Base-by-base conservation (phyloP, 306 rosid species). In the Inga laurina region DNA sequence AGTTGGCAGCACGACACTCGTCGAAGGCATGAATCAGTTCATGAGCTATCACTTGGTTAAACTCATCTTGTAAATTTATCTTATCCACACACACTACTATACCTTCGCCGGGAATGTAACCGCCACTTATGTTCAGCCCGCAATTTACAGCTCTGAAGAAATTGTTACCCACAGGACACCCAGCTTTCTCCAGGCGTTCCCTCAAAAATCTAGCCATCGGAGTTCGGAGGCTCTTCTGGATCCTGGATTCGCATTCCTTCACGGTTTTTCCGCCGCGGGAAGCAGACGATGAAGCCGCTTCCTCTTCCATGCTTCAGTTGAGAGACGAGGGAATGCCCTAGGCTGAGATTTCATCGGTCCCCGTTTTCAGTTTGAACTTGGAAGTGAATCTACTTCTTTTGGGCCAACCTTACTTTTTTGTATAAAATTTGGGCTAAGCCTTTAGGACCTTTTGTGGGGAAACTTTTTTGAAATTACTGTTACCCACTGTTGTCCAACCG, bases 11-110 rank as follows among this genome's bases (percentile, higher is more conserved):
- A 79, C 94, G 98, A 52, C 98, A 95, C 30, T 95, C 96, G 32
- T 95, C 98, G 75, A 72, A 95, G 13, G 91, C 98, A 76, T 95
- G 98, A 89, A 95, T 95, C 54, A 95, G 91, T 79, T 95, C 98
- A 68, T 95, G 99, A 64, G 84, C 86, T 76, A 95, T 82, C 27
- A 88, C 93, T 84, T 91, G 98, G 85, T 91, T 86, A 71, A 95
- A 96, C 44, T 93, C 92, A 37, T 93, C 99, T 87, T 95, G 98
- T 15, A 80, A 1, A 84, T 46, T 56, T 87, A 88, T 76, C 70
- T 85, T 81, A 87, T 93, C 90, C 81, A 91, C 77, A 82, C 99
- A 95, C 62, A 95, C 94, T 74, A 87, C 48, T 79, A 95, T 84
- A 94, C 98, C 98, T 91, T 83, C 64, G 7, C 97, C 98, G 10